Evolutionary conservation across 345 rosid genomes (phyloP).

Genomic region (Eucalyptus marginata): DNA sequence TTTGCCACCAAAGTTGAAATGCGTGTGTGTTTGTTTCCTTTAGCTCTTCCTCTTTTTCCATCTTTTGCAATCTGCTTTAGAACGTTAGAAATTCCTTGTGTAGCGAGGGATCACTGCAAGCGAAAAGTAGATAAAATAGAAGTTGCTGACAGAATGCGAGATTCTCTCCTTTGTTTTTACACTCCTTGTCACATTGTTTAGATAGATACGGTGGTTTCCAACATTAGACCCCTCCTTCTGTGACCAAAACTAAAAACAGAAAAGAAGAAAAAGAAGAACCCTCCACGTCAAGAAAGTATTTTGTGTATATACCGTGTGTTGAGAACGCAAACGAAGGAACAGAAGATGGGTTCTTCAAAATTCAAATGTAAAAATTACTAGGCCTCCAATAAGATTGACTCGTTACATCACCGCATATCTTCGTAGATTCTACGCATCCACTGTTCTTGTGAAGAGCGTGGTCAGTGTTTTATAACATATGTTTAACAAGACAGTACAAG

Average conservation of each 20-base stretch:
- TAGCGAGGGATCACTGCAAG: background rate
- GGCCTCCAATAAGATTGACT: background rate
- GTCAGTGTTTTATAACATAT: background rate
- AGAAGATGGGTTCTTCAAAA: background rate
- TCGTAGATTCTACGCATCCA: background rate
- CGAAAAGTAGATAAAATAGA: background rate
- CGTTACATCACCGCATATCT: background rate
- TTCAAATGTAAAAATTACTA: background rate
- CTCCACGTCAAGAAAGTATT: background rate
- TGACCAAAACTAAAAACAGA: background rate
- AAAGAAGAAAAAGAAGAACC: background rate
- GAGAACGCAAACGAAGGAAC: background rate
- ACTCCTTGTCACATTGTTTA: conserved; percentile 7
- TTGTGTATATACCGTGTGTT: background rate
- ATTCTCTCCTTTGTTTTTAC: background rate
- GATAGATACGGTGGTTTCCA: background rate
- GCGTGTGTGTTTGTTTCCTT: background rate
- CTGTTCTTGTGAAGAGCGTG: background rate
- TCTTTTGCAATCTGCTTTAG: background rate
- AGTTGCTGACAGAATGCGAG: background rate
- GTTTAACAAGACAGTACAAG: background rate
- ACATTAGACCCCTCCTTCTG: background rate
- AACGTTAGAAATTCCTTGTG: background rate
- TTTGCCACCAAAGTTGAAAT: background rate
- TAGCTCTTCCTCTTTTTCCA: background rate